Conservation (phyloP, 2,329 filamentous ascomycete genomes). For the Scedosporium boydii region DNA sequence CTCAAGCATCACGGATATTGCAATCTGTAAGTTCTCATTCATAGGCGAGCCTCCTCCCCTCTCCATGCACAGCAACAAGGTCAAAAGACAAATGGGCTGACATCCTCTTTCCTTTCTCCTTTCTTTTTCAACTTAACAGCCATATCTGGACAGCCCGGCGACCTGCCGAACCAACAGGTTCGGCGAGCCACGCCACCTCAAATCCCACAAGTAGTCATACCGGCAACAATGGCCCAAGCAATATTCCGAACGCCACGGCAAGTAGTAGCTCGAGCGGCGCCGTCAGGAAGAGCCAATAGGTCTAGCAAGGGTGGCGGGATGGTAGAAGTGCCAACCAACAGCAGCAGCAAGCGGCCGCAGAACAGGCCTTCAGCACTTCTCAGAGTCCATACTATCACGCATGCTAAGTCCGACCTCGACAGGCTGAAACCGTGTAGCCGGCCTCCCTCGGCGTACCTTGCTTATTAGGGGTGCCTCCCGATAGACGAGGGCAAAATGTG, state of each 20-base stretch:
- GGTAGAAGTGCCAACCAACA: background rate
- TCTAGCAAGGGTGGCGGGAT: background rate
- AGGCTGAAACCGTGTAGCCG: background rate
- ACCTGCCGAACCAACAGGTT: constrained; percentile 8
- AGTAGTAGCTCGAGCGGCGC: background rate
- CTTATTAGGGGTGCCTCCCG: background rate
- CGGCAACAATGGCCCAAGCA: background rate
- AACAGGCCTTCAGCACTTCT: background rate
- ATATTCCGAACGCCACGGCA: background rate
- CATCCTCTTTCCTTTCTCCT: constrained; percentile 8
- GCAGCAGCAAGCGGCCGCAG: background rate
- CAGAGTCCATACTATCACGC: background rate
- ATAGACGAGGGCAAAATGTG: background rate
- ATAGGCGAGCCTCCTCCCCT: too few relatives aligned
- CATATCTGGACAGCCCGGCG: constrained; percentile 24
- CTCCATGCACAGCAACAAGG: background rate
- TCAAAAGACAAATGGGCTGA: background rate
- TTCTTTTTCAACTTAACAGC: constrained; percentile 11
- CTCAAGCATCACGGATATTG: constrained; percentile 64
- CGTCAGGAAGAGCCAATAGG: background rate
- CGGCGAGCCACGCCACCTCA: background rate
- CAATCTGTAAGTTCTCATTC: constrained; percentile 52
- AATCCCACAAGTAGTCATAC: background rate
- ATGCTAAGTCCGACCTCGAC: background rate
- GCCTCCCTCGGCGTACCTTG: background rate